These are phyloP conservation scores for Scolecobasidium constrictum DNA, from an alignment of 2,329 filamentous ascomycete genomes.

Conservation along the genomic window DNA sequence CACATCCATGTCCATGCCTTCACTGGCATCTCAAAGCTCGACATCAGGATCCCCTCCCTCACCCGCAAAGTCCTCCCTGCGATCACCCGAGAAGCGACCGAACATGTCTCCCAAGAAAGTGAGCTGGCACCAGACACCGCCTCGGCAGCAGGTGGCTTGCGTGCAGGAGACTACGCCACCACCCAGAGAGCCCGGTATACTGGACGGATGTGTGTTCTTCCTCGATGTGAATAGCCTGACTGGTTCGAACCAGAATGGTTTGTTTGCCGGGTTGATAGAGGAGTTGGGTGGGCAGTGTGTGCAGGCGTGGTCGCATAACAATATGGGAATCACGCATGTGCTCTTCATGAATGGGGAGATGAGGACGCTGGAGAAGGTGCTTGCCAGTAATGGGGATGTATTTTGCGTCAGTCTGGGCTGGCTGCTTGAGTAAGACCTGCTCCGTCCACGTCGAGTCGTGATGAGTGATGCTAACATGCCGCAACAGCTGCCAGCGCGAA, in stretches of 20 bases:
- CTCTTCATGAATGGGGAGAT: slow-evolving; percentile 81
- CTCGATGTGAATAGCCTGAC: slow-evolving; percentile 78
- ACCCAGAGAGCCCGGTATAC: slow-evolving; percentile 10
- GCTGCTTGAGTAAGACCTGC: slow-evolving; percentile 82
- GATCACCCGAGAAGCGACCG: slow-evolving; percentile 6
- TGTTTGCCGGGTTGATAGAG: slow-evolving; percentile 68
- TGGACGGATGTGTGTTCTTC: slow-evolving; percentile 58
- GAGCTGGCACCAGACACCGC: slow-evolving; percentile 1
- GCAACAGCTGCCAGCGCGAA: slow-evolving; percentile 19
- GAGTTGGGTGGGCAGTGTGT: slow-evolving; percentile 76
- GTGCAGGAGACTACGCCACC: neutral
- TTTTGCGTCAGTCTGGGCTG: slow-evolving; percentile 81
- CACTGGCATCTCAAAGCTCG: neutral
- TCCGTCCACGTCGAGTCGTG: too few relatives aligned
- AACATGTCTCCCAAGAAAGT: slow-evolving; percentile 7
- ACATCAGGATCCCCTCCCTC: neutral
- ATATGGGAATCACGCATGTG: slow-evolving; percentile 69
- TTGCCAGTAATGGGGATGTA: slow-evolving; percentile 60
- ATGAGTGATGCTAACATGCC: too few relatives aligned
- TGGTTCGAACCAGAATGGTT: slow-evolving; percentile 67
- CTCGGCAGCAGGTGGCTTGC: neutral
- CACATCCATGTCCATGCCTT: slow-evolving; percentile 5
- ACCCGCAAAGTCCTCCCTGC: slow-evolving; percentile 5
- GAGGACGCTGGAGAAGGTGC: slow-evolving; percentile 70
- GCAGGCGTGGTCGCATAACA: slow-evolving; percentile 66